Conservation (phyloP, 164 flowering plant species). For the Kingdonia uniflora region DNA sequence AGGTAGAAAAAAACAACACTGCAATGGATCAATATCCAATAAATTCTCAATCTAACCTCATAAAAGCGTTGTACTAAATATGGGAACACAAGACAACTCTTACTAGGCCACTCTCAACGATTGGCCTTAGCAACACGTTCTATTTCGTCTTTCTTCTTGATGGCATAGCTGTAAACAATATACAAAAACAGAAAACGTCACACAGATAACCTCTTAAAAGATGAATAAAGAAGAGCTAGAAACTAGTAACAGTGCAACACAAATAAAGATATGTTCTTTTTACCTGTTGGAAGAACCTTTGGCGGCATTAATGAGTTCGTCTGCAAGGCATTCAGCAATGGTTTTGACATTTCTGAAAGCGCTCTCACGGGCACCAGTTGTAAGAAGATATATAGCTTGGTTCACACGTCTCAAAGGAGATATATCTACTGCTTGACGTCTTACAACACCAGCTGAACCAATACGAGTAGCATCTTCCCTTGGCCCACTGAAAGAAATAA, state of each 20-base stretch:
- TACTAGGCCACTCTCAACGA: conserved; percentile 3
- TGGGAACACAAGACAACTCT: too few relatives aligned
- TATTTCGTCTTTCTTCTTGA: conserved; percentile 8
- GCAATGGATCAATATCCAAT: too few relatives aligned
- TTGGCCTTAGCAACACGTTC: conserved; percentile 10
- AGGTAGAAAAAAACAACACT: too few relatives aligned
- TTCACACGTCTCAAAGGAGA: conserved; percentile 15
- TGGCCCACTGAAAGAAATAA: conserved; percentile 7
- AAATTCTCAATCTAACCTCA: too few relatives aligned
- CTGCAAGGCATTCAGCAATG: conserved; percentile 14
- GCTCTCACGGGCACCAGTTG: conserved; percentile 15
- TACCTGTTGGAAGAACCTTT: conserved; percentile 18
- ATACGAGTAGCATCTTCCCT: conserved; percentile 15
- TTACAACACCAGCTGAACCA: conserved; percentile 17
- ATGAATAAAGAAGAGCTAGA: background rate
- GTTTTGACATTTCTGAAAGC: conserved; percentile 17
- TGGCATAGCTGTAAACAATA: conserved; percentile 1
- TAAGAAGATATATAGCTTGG: conserved; percentile 14
- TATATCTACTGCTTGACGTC: conserved; percentile 14
- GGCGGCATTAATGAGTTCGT: conserved; percentile 15
- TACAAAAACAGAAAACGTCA: background rate
- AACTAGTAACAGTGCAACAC: too few relatives aligned
- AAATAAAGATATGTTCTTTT: background rate
- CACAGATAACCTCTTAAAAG: background rate
- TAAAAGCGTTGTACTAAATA: too few relatives aligned